phyloP scores from a whole-genome alignment of 352 stramenopile genomes.

The Globisporangium nodosum region DNA sequence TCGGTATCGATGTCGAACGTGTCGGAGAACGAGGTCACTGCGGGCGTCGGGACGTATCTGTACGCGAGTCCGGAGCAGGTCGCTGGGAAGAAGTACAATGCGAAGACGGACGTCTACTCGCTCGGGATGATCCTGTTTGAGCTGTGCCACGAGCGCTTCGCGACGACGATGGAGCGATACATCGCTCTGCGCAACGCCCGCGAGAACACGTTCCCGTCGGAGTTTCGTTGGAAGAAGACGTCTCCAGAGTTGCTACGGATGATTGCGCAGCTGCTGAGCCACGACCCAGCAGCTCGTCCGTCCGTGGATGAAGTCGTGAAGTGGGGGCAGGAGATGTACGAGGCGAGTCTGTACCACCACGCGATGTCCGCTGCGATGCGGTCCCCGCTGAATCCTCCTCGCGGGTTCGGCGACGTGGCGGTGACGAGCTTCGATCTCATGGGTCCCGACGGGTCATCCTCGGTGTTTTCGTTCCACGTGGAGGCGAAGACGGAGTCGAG shows the following conservation, averaged over 20 bases:
- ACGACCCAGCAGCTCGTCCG: constrained; percentile 45
- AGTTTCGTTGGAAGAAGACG: constrained; percentile 42
- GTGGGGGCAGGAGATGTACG: constrained; percentile 77
- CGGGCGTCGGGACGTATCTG: constrained; percentile 86
- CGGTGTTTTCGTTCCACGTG: constrained; percentile 62
- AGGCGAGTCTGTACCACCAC: constrained; percentile 52
- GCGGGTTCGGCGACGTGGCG: constrained; percentile 11
- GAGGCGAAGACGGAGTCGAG: constrained; percentile 45
- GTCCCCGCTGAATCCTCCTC: constrained; percentile 30
- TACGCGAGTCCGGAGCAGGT: constrained; percentile 90
- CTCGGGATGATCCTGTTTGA: constrained; percentile 91
- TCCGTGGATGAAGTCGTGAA: constrained; percentile 61
- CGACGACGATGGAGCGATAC: constrained; percentile 88
- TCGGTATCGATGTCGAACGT: constrained; percentile 52
- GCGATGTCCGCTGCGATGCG: constrained; percentile 38
- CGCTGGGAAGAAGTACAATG: constrained; percentile 87
- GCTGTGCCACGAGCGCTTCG: constrained; percentile 85
- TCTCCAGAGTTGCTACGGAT: constrained; percentile 70
- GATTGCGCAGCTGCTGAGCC: constrained; percentile 51
- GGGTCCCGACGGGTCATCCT: constrained; percentile 10
- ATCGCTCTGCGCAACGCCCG: constrained; percentile 71
- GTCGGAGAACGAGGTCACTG: constrained; percentile 80
- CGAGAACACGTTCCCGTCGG: constrained; percentile 55
- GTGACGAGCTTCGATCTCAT: constrained; percentile 20
- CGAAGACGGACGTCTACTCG: constrained; percentile 90